Conservation (phyloP, 257 asterid genomes). For the Jasminum sambac region DNA sequence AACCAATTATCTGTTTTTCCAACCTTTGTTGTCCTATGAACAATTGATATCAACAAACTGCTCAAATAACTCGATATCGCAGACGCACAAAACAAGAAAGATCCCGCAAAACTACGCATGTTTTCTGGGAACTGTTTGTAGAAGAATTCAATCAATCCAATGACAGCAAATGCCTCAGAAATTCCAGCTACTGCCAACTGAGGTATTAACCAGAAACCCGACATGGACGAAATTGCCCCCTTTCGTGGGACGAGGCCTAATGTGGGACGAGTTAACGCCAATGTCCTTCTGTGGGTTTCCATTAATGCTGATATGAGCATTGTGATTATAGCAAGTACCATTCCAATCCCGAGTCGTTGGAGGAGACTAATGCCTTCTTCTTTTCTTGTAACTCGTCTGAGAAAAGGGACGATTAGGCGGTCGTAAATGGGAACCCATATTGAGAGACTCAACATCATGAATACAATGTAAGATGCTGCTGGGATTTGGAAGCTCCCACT, state of each 20-base stretch:
- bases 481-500: constrained; percentile 30
- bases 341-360: constrained; percentile 36
- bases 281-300: constrained; percentile 28
- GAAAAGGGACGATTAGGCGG: constrained; percentile 30
- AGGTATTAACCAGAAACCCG: constrained; percentile 29
- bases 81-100: constrained; percentile 28
- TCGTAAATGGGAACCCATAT: constrained; percentile 39
- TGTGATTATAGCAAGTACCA: constrained; percentile 17
- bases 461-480: constrained; percentile 32
- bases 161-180: constrained; percentile 28
- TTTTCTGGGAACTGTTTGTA: constrained; percentile 35
- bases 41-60: constrained; percentile 25
- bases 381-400: constrained; percentile 20
- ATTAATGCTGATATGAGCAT: constrained; percentile 28
- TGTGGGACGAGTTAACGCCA: constrained; percentile 23
- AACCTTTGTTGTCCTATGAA: constrained; percentile 21
- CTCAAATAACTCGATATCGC: constrained; percentile 28
- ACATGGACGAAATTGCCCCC: constrained; percentile 31
- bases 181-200: constrained; percentile 33
- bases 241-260: constrained; percentile 15
- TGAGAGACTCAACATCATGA: constrained; percentile 32
- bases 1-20: constrained; percentile 25
- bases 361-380: constrained; percentile 30
- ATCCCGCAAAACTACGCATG: constrained; percentile 34
- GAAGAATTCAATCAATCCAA: constrained; percentile 33